phyloP scores from a whole-genome alignment of 2,329 filamentous ascomycete species.

The Cordyceps militaris region DNA sequence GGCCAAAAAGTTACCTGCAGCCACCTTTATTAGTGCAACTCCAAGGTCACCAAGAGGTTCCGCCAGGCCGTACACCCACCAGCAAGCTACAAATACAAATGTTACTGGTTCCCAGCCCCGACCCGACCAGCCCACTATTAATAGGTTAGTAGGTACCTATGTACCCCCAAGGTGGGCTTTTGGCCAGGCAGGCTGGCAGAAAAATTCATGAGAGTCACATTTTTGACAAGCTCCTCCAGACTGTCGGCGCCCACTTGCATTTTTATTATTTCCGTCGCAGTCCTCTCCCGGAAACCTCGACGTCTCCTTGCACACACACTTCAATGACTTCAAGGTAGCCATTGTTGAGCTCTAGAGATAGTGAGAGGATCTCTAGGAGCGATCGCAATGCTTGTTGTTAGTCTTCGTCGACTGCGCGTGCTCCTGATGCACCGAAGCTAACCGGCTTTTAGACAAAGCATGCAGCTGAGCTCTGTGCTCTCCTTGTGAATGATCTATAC shows the following conservation, averaged over 20 bases:
- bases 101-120: background rate
- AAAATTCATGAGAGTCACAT: conserved; percentile 12
- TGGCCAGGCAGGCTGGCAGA: conserved; percentile 2
- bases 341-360: conserved; percentile 67
- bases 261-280: background rate
- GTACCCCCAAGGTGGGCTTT: background rate
- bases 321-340: conserved; percentile 65
- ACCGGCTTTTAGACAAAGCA: conserved; percentile 52
- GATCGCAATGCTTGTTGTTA: conserved; percentile 50
- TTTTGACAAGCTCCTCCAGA: conserved; percentile 1
- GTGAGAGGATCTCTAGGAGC: conserved; percentile 71
- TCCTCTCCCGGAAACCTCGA: background rate
- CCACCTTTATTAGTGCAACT: background rate
- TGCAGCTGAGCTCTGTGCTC: conserved; percentile 79
- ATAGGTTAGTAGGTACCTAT: background rate
- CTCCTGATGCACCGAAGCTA: conserved; percentile 15
- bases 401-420: conserved; percentile 20
- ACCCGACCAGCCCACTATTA: conserved; percentile 1
- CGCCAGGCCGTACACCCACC: background rate
- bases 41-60: conserved; percentile 5
- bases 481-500: conserved; percentile 82
- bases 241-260: background rate
- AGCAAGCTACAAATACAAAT: background rate
- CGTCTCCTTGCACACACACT: conserved; percentile 11
- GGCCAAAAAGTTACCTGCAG: background rate